phyloP scores from a whole-genome alignment of 352 stramenopile genomes.

The Pythium volutum region DNA sequence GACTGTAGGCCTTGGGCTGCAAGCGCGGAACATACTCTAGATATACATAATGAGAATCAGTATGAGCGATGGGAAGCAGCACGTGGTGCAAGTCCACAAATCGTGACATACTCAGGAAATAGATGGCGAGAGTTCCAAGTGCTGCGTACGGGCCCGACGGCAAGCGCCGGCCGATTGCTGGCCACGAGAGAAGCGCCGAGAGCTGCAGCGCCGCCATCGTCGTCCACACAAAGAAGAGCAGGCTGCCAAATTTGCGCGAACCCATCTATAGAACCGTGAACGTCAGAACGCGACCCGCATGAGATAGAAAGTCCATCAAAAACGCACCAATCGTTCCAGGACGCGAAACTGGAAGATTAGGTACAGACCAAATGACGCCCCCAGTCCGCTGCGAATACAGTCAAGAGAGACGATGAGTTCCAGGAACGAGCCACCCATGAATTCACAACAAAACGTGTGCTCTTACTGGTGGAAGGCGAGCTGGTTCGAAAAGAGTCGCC shows the following conservation, averaged over 20 bases:
- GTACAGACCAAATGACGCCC: slow-evolving; percentile 77
- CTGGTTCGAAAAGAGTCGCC: slow-evolving; percentile 66
- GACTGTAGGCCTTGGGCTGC: slow-evolving; percentile 52
- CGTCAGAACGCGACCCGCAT: too few relatives aligned
- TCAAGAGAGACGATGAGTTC: neutral
- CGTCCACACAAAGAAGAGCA: slow-evolving; percentile 61
- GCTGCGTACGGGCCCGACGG: slow-evolving; percentile 67
- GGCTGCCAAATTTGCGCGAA: slow-evolving; percentile 82
- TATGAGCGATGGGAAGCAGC: too few relatives aligned
- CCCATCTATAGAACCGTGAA: slow-evolving; percentile 74
- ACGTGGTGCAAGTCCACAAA: too few relatives aligned
- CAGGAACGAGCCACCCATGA: too few relatives aligned
- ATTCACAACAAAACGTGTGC: neutral
- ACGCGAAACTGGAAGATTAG: slow-evolving; percentile 85
- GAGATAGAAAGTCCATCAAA: neutral
- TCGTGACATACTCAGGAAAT: slow-evolving; percentile 69
- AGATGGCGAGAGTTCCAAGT: slow-evolving; percentile 68
- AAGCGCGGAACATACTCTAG: slow-evolving; percentile 77
- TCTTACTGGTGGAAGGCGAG: slow-evolving; percentile 72
- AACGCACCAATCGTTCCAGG: slow-evolving; percentile 59
- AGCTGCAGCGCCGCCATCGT: slow-evolving; percentile 49
- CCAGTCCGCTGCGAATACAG: slow-evolving; percentile 51
- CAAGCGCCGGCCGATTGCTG: slow-evolving; percentile 36
- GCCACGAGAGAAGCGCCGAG: slow-evolving; percentile 39
- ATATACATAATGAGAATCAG: too few relatives aligned